A percentile compares a stretch with the other conserved stretches of the same genome.
Conservation (phyloP, 805 yeast species). For the Pichia californica region DNA sequence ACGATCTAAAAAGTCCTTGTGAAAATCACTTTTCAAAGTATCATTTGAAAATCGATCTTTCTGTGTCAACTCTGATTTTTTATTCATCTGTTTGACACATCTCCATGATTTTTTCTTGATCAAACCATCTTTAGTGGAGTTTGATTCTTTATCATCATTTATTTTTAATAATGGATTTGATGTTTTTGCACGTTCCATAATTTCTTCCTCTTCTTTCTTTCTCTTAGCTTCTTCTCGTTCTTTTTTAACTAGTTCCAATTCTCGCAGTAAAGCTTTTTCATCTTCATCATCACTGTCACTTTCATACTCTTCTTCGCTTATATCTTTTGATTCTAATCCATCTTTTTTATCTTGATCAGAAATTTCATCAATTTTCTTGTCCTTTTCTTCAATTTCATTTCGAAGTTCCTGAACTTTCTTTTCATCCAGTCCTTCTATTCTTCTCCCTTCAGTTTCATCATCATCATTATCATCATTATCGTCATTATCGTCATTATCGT, state of each 20-base stretch:
- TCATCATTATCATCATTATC: conserved; percentile 43
- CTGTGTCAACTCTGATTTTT: conserved; percentile 1
- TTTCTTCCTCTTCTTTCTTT: conserved; percentile 23
- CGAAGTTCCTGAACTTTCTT: conserved; percentile 30
- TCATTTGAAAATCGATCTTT: conserved; percentile 24
- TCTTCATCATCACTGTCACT: conserved; percentile 41
- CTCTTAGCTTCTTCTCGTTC: conserved; percentile 27
- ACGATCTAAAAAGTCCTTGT: conserved; percentile 35
- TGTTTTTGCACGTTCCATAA: conserved; percentile 17
- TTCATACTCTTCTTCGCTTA: conserved; percentile 23
- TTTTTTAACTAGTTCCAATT: conserved; percentile 33
- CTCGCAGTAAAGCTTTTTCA: conserved; percentile 43
- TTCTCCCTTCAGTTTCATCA: conserved; percentile 28
- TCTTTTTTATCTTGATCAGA: too few species aligned
- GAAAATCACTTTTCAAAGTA: conserved; percentile 35
- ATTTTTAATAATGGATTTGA: conserved; percentile 22
- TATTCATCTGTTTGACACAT: conserved; percentile 11
- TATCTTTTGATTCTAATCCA: too few species aligned
- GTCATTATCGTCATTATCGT: conserved; percentile 38
- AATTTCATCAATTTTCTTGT: conserved; percentile 5
- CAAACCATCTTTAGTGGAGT: too few species aligned
- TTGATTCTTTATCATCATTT: background rate
- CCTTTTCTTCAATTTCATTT: conserved; percentile 3
- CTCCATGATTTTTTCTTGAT: conserved; percentile 9
- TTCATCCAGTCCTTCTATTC: background rate